These are phyloP conservation scores for Alternaria gansuensis DNA, from an alignment of 2,329 filamentous ascomycete genomes.

Conservation along the genomic window DNA sequence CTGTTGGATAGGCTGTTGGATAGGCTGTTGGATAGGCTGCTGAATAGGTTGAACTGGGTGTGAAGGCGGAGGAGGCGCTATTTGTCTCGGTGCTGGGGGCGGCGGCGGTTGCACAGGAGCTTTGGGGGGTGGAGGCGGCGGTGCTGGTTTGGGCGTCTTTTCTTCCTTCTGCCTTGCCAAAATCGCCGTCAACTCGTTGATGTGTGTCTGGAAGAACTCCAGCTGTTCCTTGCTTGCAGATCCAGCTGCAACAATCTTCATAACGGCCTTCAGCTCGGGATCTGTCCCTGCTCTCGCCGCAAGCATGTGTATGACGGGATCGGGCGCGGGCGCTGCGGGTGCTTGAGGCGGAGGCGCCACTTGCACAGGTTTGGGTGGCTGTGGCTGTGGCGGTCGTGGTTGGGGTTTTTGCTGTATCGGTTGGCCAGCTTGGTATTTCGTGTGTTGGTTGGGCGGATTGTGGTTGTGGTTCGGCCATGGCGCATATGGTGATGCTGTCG, in stretches of 20 bases:
- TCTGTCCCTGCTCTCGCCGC: slow-evolving; percentile 79
- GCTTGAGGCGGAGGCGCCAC: slow-evolving; percentile 34
- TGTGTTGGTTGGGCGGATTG: slow-evolving; percentile 37
- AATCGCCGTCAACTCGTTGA: slow-evolving; percentile 75
- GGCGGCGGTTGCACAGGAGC: slow-evolving; percentile 20
- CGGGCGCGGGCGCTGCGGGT: slow-evolving; percentile 57
- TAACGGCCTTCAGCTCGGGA: slow-evolving; percentile 75
- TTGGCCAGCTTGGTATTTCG: slow-evolving; percentile 37
- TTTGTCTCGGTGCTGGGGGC: slow-evolving; percentile 22
- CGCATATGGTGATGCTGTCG: slow-evolving; percentile 39
- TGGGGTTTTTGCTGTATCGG: slow-evolving; percentile 34
- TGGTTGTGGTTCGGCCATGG: slow-evolving; percentile 49
- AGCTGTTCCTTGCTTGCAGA: slow-evolving; percentile 76
- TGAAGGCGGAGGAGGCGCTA: slow-evolving; percentile 27
- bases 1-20: slow-evolving; percentile 27
- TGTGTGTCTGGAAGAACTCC: slow-evolving; percentile 79
- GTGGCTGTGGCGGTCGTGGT: slow-evolving; percentile 15
- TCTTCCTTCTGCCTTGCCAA: slow-evolving; percentile 55
- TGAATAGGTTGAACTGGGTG: slow-evolving; percentile 28
- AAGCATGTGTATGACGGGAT: slow-evolving; percentile 82
- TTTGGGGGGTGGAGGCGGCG: slow-evolving; percentile 29
- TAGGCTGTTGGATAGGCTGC: slow-evolving; percentile 25
- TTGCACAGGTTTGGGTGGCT: slow-evolving; percentile 40
- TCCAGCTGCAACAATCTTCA: slow-evolving; percentile 83
- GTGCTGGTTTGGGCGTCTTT: slow-evolving; percentile 32